Evolutionary conservation across 1,284 basidiomycete species (phyloP).

Genomic region (Rhodotorula glutinis): DNA sequence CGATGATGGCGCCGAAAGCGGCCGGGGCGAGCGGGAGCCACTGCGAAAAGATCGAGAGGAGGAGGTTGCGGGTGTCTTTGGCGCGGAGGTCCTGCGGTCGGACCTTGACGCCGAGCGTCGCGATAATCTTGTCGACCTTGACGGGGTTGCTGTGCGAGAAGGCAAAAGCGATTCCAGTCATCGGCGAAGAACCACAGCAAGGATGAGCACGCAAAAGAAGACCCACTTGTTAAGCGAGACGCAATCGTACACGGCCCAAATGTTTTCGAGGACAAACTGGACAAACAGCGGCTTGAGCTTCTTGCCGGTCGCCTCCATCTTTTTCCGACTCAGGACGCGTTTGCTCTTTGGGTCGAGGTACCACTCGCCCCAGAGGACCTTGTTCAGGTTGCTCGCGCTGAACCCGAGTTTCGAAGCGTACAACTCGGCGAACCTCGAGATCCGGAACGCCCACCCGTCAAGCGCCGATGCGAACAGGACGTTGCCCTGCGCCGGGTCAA

Average conservation of each 20-base stretch:
- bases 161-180: no score
- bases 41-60: constrained; percentile 85
- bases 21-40: constrained; percentile 94
- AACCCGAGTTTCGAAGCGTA: constrained; percentile 90
- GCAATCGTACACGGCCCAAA: constrained; percentile 94
- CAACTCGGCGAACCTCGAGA: constrained; percentile 88
- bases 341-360: constrained; percentile 97
- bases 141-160: constrained; percentile 67
- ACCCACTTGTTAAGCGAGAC: constrained; percentile 78
- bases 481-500: constrained; percentile 92
- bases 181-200: no score
- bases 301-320: constrained; percentile 55
- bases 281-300: constrained; percentile 94
- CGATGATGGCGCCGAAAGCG: constrained; percentile 87
- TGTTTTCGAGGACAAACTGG: constrained; percentile 94
- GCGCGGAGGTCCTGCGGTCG: constrained; percentile 84
- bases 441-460: constrained; percentile 96
- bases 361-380: constrained; percentile 95
- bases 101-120: constrained; percentile 77
- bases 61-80: constrained; percentile 80
- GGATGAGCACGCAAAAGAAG: neutral
- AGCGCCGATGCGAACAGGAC: constrained; percentile 96
- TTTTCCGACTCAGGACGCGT: constrained; percentile 82
- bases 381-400: constrained; percentile 79
- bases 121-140: constrained; percentile 84